Evolutionary conservation across 108 stramenopile genomes (phyloP).

Genomic region (Skeletonema marinoi): DNA sequence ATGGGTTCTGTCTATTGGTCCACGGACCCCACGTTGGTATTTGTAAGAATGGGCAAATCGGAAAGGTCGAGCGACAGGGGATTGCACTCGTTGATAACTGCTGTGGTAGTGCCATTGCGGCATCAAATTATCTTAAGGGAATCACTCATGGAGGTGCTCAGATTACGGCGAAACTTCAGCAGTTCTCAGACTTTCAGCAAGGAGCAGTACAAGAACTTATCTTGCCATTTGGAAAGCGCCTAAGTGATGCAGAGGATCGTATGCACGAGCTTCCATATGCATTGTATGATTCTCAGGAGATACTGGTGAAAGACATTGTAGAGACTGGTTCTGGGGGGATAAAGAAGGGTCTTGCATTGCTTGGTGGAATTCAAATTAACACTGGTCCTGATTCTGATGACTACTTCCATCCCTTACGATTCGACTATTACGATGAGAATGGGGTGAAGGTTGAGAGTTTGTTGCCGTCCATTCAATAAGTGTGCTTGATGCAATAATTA

Average conservation of each 20-base stretch:
- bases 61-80: conserved; percentile 63
- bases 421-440: conserved; percentile 53
- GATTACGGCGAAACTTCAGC: conserved; percentile 30
- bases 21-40: conserved; percentile 77
- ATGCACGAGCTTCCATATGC: conserved; percentile 38
- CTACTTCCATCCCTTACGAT: conserved; percentile 72
- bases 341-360: conserved; percentile 45
- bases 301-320: conserved; percentile 28
- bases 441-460: conserved; percentile 52
- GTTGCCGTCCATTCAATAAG: conserved; percentile 8
- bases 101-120: conserved; percentile 58
- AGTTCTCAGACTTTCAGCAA: conserved; percentile 64
- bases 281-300: conserved; percentile 30
- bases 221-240: conserved; percentile 52
- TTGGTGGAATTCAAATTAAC: conserved; percentile 82
- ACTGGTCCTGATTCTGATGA: conserved; percentile 58
- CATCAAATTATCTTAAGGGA: conserved; percentile 51
- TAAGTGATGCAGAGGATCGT: conserved; percentile 43
- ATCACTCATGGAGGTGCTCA: conserved; percentile 38
- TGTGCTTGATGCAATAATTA: neutral
- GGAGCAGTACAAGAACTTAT: conserved; percentile 46
- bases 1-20: conserved; percentile 58
- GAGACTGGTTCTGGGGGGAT: conserved; percentile 13
- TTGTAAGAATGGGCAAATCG: conserved; percentile 50
- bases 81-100: conserved; percentile 47